Base-by-base conservation (phyloP, 306 rosid genomes). In the Prunus salicina region DNA sequence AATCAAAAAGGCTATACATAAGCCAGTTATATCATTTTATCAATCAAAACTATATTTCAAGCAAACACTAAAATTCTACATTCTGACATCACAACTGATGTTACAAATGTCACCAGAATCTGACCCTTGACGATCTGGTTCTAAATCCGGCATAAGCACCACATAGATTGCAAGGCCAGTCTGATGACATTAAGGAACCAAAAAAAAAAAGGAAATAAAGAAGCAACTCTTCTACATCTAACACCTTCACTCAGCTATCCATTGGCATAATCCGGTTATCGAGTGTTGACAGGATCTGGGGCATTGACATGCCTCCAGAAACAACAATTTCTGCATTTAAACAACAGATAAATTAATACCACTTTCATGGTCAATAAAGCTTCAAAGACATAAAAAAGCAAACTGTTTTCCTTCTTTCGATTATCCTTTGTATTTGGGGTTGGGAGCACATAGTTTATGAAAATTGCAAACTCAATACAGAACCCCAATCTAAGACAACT, bases 281-380 rank as follows among this genome's bases (percentile, higher is more conserved):
- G 32, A 87, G 19, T 2, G 91, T 89, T 12, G 92, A 89, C 74
- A 90, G 85, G 64, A 87, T 80, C 80, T 90, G 97, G 6, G 97
- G 97, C 97, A 93, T 93, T 46, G 97, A 93, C 97, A 93, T 93
- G 84, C 97, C 97, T 70, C 96, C 96, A 25, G 97, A 93, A 49
- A 93, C 96, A 3, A 93, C 97, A 81, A 93, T 93, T 82, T 93
- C 97, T 93, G 96, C 87, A 82, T 81, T 73, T 41, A 52, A 67
- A 45, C 45, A 82, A 79, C 18, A 57, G 41, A 72, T 34, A 27
- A 64, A 72, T 70, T 30, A 34, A 71, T 18, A 81, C 68, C 3
- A 50, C 34, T 61, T 6, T 12, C 32, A 70, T 30, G 27, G 9
- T 45, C 12, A 14, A 16, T 57, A 38, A 30, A 27, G 51, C 55